Evolutionary conservation across 2,329 filamentous ascomycete species (phyloP), one percentile per base, ranked within the genome.

Genomic region (Fusarium chuoi): DNA sequence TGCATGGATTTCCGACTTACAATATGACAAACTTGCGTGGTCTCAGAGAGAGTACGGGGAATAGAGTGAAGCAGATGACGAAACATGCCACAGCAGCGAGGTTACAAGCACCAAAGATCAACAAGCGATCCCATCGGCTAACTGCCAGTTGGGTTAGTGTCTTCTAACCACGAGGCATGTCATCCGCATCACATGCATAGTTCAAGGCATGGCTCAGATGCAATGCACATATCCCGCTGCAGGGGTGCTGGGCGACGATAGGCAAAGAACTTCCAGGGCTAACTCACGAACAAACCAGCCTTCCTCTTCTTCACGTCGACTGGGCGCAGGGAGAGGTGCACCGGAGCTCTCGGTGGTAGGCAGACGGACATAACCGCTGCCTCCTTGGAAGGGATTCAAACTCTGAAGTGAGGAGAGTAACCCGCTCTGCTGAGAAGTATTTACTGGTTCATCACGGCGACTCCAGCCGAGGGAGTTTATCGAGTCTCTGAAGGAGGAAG

Each of bases 391-490:
- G 2, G 96, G 96, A 83, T 98, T 98, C 77, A 95, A 84, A 66
- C 92, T 94, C 81, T 94, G 91, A 78, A 99, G 88, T 73, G 92
- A 94, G 62, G 94, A 93, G 70, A 98, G 83, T 62, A 98, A 86
- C 35, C 94, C 93, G 71, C 90, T 91, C 79, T 91, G 89, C 77
- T 91, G 89, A 33, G 83, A 78, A 54, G 92, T 96, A 83, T 90
- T 93, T 78, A 93, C 91, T 74, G 94, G 91, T 62, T 93, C 86
- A 79, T 97, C 93, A 79, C 96, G 91, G 78, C 96, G 93, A 79
- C 94, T 94, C 96, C 96, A 98, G 70, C 96, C 96, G 79, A 98
- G 85, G 68, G 94, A 96, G 87, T 94, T 97, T 88, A 98, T 95
- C 28, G 94, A 97, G 84, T 98, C 94, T 81, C 95, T 91, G 83